Conservation (phyloP, 1,284 basidiomycete species). For the Moesziomyces parantarcticus region DNA sequence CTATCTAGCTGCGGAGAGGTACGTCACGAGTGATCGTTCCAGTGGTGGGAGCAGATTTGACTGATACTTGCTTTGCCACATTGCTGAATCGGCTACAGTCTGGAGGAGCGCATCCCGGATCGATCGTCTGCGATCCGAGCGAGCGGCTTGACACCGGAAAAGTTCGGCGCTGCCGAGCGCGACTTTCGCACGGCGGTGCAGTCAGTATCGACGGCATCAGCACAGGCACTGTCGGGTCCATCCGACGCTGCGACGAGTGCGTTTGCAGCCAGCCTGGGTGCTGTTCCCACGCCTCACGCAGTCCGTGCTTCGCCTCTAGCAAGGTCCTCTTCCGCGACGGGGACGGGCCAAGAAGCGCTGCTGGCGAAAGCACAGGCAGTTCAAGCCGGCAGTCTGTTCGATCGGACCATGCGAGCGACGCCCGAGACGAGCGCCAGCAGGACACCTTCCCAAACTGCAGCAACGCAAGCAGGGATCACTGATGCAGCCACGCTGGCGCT, state of each 20-base stretch:
- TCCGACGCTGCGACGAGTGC: constrained; percentile 25
- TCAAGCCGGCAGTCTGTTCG: constrained; percentile 44
- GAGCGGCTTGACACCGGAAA: constrained; percentile 31
- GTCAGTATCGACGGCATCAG: constrained; percentile 22
- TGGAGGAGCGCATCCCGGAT: constrained; percentile 28
- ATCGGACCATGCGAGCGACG: constrained; percentile 29
- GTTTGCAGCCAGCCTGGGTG: constrained; percentile 20
- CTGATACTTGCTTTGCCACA: neutral
- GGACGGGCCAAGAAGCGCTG: constrained; percentile 35
- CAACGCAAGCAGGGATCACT: neutral
- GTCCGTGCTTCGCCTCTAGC: constrained; percentile 14
- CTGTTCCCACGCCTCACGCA: constrained; percentile 5
- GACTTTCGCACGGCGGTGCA: constrained; percentile 44
- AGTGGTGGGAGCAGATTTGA: neutral
- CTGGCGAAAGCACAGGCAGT: constrained; percentile 47
- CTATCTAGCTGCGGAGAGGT: constrained; percentile 48
- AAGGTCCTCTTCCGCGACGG: constrained; percentile 4
- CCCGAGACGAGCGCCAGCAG: constrained; percentile 2
- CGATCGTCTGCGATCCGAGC: constrained; percentile 34
- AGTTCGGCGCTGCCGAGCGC: constrained; percentile 40
- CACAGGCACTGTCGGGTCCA: constrained; percentile 30
- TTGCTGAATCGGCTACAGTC: constrained; percentile 8
- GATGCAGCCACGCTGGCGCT: neutral
- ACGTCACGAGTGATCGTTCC: neutral
- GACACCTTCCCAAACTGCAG: constrained; percentile 1